Evolutionary conservation across 441 rosid species (phyloP), one percentile per base, ranked within the genome.

Genomic region (Gossypium schwendimanii): DNA sequence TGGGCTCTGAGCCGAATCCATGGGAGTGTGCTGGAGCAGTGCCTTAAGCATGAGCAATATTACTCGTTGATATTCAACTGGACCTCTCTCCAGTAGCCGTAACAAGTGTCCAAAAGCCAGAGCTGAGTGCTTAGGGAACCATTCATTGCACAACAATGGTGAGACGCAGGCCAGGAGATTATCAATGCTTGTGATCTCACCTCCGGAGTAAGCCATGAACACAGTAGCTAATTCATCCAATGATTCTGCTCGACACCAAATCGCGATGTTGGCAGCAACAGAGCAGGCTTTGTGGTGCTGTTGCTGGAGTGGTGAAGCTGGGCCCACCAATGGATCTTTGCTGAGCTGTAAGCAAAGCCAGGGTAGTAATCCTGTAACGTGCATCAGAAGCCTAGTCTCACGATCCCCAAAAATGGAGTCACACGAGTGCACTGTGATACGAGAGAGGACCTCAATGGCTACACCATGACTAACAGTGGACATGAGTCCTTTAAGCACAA

Each of bases 71-170:
- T 93, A 93, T 66, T 91, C 99, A 53, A 88, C 87, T 41, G 99
- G 99, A 58, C 97, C 99, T 80, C 92, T 93, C 86, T 96, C 97
- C 41, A 96, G 85, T 23, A 96, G 84, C 75, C 93, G 86, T 41
- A 96, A 79, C 83, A 96, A 85, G 94, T 91, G 98, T 70, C 98
- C 99, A 71, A 96, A 96, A 33, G 97, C 99, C 77, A 93, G 79
- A 74, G 99, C 94, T 0, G 98, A 96, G 85, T 93, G 97, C 84
- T 90, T 96, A 0, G 99, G 98, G 84, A 93, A 90, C 99, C 99
- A 96, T 76, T 85, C 92, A 14, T 86, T 88, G 86, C 97, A 91
- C 55, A 96, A 77, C 57, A 95, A 76, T 0, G 99, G 97, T 3
- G 99, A 89, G 12, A 90, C 89, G 60, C 98, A 88, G 12, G 96